These are phyloP conservation scores for Neofusicoccum laricinum DNA, from an alignment of 2,329 filamentous ascomycete genomes.

Conservation along the genomic window DNA sequence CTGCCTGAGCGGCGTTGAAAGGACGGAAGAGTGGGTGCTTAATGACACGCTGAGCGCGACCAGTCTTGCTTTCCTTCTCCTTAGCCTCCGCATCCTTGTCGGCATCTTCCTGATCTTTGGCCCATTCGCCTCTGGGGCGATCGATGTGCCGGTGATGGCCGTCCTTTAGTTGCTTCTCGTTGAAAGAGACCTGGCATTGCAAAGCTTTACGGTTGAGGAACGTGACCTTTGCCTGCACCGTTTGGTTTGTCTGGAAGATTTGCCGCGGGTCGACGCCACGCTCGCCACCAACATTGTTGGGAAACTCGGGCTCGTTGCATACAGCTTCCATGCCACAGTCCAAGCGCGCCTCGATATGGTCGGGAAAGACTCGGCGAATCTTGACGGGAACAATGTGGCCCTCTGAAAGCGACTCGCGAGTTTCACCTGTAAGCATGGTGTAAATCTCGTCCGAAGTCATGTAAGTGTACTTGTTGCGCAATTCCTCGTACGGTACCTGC, in stretches of 20 bases:
- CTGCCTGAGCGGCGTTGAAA: constrained; percentile 87
- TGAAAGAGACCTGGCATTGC: constrained; percentile 76
- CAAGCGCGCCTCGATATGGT: constrained; percentile 89
- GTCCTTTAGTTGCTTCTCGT: constrained; percentile 74
- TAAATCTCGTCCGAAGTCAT: constrained; percentile 78
- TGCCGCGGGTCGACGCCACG: constrained; percentile 50
- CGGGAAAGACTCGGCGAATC: constrained; percentile 82
- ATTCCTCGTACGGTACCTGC: constrained; percentile 88
- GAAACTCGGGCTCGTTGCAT: constrained; percentile 78
- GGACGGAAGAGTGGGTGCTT: constrained; percentile 95
- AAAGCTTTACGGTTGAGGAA: constrained; percentile 87
- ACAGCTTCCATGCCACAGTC: constrained; percentile 93
- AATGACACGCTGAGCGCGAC: constrained; percentile 88
- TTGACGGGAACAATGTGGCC: constrained; percentile 92
- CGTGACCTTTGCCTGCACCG: constrained; percentile 80
- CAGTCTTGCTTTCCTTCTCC: constrained; percentile 81
- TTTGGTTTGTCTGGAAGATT: constrained; percentile 76
- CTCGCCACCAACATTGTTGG: constrained; percentile 66
- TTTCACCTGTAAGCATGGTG: constrained; percentile 95
- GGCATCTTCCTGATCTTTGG: constrained; percentile 73
- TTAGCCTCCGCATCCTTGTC: constrained; percentile 75
- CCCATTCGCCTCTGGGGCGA: constrained; percentile 79
- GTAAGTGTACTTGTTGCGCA: constrained; percentile 73
- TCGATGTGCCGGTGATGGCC: constrained; percentile 69
- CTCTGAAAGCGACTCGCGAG: constrained; percentile 73